Conservation (phyloP, 192 early-diverging fungal species). For the Chytriomyces sp. region DNA sequence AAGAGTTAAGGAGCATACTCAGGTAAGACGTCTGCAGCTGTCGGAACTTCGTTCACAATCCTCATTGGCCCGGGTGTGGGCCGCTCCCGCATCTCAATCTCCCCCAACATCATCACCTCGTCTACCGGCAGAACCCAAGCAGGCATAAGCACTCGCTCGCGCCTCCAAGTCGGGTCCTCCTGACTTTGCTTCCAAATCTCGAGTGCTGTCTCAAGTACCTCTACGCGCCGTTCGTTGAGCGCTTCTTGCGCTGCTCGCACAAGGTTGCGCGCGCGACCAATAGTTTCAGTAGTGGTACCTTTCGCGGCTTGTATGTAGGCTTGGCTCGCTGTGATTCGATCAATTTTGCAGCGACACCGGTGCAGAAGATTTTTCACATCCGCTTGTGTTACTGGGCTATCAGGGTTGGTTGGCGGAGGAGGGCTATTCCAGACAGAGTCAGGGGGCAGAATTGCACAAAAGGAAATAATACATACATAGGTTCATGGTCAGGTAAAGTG, state of each 20-base stretch:
- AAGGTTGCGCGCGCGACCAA: not conserved
- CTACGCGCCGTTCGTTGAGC: slow-evolving; percentile 11
- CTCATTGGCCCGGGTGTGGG: slow-evolving; percentile 22
- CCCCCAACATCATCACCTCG: slow-evolving; percentile 5
- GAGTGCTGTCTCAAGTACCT: slow-evolving; percentile 21
- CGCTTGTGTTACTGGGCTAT: slow-evolving; percentile 1
- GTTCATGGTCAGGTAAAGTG: slow-evolving; percentile 21
- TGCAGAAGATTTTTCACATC: slow-evolving; percentile 21
- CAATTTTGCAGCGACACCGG: slow-evolving; percentile 1
- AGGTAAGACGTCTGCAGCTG: slow-evolving; percentile 23
- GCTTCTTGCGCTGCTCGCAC: slow-evolving; percentile 20
- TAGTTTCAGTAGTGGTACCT: slow-evolving; percentile 6
- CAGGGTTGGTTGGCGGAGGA: not conserved
- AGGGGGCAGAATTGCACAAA: no score
- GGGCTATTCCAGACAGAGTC: not conserved
- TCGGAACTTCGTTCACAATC: slow-evolving; percentile 29
- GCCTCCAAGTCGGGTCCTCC: not conserved
- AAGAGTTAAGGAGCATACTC: slow-evolving; percentile 16
- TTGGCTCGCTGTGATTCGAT: slow-evolving; percentile 12
- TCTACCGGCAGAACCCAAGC: slow-evolving; percentile 21
- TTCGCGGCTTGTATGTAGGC: slow-evolving; percentile 29
- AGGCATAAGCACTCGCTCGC: not conserved
- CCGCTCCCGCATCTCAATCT: slow-evolving; percentile 22
- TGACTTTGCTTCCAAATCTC: slow-evolving; percentile 8
- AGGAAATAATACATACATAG: slow-evolving; percentile 7